Evolutionary conservation across 331 rosid species (phyloP).

Genomic region (Cucumis variabilis): DNA sequence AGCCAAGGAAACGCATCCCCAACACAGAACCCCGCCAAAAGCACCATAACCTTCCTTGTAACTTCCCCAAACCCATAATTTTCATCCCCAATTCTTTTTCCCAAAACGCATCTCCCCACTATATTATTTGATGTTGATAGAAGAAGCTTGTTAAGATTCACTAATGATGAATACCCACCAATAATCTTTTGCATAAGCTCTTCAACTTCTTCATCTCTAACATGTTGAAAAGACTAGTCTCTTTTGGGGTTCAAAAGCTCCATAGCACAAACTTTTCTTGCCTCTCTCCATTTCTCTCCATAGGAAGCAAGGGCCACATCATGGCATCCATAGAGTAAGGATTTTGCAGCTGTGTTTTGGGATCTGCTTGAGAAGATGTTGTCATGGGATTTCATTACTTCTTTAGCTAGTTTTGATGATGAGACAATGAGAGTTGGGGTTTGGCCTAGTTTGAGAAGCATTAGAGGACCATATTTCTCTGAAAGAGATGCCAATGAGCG

Average conservation of each 20-base stretch:
- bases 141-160: slow-evolving; percentile 36
- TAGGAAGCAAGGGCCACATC: slow-evolving; percentile 27
- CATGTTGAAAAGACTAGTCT: neutral
- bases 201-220: neutral
- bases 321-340: neutral
- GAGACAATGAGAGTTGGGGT: slow-evolving; percentile 13
- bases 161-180: neutral
- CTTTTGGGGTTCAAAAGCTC: slow-evolving; percentile 44
- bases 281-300: slow-evolving; percentile 62
- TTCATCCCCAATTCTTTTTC: slow-evolving; percentile 16
- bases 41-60: slow-evolving; percentile 27
- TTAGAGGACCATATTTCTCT: slow-evolving; percentile 19
- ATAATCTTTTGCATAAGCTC: neutral
- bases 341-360: neutral
- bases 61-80: slow-evolving; percentile 30
- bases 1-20: slow-evolving; percentile 47
- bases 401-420: slow-evolving; percentile 14
- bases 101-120: slow-evolving; percentile 38
- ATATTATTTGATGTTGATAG: slow-evolving; percentile 33
- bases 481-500: neutral
- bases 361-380: slow-evolving; percentile 1
- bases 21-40: slow-evolving; percentile 30
- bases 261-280: slow-evolving; percentile 36
- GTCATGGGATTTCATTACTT: slow-evolving; percentile 23
- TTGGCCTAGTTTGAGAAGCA: slow-evolving; percentile 17